Evolutionary conservation across 2,329 filamentous ascomycete species (phyloP), one percentile per base, ranked within the genome.

Genomic region (Aspergillus ruber): DNA sequence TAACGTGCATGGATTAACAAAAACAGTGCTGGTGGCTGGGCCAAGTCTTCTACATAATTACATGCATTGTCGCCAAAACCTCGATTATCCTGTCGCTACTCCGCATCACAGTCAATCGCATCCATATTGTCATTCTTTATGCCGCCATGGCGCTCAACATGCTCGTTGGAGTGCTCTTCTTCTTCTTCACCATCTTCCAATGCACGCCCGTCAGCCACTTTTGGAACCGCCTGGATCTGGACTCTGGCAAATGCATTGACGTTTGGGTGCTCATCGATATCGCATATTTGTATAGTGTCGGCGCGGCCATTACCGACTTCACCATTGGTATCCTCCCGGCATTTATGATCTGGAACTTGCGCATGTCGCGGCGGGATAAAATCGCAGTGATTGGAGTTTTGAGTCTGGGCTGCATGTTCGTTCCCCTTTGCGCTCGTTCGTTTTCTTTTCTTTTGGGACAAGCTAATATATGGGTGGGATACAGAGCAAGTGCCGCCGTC

Each of bases 321-420:
- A 75, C 72, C 1, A 65, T 80, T n/a, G 69, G 72, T 5, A 66
- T 79, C 29, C 62, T 80, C 1, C 78, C 77, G 0, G 71, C 76
- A 4, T 75, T 75, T 45, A 63, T 84, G 9, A 69, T 83, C 2
- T 78, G 72, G 67, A 68, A 73, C 18, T 59, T 83, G 23, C 73
- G 78, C 47, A 80, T 83, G 72, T 73, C 74, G 40, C 58, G 47
- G 5, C 71, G 69, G 45, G 74, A 72, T 2, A 83, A 81, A 54
- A 15, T 73, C 2, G 70, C 77, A 1, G 64, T 82, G 6, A 71
- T 72, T 5, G 67, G 68, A 0, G 68, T 83, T 41, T 66, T 83
- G 36, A 68, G 71, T 1, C 70, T 83, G 57, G 82, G 78, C 20
- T 79, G 79, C 55, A 72, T 69, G 42, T 61, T 42, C n/a, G 58